Evolutionary conservation across 257 asterid genomes (phyloP).

Genomic region (Solanum pimpinellifolium): DNA sequence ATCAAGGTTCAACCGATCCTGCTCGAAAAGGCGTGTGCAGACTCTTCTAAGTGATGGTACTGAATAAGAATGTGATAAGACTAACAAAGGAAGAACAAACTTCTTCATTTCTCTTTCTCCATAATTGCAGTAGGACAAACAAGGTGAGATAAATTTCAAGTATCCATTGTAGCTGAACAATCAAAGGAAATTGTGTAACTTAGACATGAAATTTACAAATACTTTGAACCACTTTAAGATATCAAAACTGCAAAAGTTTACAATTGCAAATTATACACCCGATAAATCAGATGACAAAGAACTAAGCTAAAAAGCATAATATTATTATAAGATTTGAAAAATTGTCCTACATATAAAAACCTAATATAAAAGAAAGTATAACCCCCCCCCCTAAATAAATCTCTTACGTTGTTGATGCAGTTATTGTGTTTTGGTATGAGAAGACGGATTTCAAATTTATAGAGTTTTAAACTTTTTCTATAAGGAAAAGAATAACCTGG

Average conservation of each 20-base stretch:
- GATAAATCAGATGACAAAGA: too few species aligned
- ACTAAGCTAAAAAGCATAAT: too few species aligned
- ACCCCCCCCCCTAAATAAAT: too few species aligned
- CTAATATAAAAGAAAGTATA: too few species aligned
- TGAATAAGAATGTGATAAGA: slow-evolving; percentile 56
- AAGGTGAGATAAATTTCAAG: neutral
- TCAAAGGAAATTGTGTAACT: neutral
- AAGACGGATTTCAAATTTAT: too few species aligned
- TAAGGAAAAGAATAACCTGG: too few species aligned
- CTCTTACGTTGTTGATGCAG: too few species aligned
- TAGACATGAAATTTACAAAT: neutral
- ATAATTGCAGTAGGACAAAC: slow-evolving; percentile 37
- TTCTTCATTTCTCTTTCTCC: slow-evolving; percentile 58
- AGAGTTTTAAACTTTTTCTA: too few species aligned
- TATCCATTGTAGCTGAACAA: neutral
- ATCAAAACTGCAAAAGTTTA: neutral
- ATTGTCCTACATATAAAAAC: too few species aligned
- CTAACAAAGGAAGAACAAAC: slow-evolving; percentile 65
- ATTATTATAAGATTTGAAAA: too few species aligned
- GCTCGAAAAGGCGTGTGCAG: slow-evolving; percentile 42
- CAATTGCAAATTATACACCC: too few species aligned
- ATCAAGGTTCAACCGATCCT: slow-evolving; percentile 46
- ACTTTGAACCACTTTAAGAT: neutral
- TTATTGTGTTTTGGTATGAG: too few species aligned
- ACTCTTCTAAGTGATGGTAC: slow-evolving; percentile 58